These are phyloP conservation scores for Blepharisma stoltei DNA, from an alignment of 73 alveolate genomes.

Conservation along the genomic window DNA sequence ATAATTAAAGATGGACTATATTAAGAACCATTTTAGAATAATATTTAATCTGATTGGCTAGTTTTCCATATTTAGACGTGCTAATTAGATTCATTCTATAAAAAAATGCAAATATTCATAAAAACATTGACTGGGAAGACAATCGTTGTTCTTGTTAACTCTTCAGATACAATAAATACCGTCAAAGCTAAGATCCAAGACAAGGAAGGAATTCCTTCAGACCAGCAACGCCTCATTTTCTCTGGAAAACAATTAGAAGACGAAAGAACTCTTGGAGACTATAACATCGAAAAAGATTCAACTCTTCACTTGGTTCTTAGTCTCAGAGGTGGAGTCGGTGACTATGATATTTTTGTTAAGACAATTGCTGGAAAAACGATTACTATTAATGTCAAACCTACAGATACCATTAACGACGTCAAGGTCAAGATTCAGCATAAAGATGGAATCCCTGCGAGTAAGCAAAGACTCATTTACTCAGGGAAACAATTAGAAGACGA, in stretches of 20 bases:
- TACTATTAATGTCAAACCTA: neutral
- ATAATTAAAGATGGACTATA: too few species aligned
- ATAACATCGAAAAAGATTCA: neutral
- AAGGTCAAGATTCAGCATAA: too few species aligned
- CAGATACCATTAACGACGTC: too few species aligned
- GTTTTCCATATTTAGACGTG: too few species aligned
- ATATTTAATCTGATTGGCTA: too few species aligned
- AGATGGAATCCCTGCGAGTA: slow-evolving; percentile 29
- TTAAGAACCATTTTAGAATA: too few species aligned
- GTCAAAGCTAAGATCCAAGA: slow-evolving; percentile 16
- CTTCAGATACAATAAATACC: neutral
- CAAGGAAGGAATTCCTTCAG: neutral
- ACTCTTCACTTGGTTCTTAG: neutral
- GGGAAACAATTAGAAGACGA: slow-evolving; percentile 36
- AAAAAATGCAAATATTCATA: slow-evolving; percentile 22
- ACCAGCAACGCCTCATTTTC: neutral
- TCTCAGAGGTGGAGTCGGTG: neutral
- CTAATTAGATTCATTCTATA: neutral
- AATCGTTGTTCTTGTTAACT: slow-evolving; percentile 1
- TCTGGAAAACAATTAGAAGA: slow-evolving; percentile 4
- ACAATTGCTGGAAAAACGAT: slow-evolving; percentile 35
- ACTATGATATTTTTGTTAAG: slow-evolving; percentile 13
- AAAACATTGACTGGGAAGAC: slow-evolving; percentile 21
- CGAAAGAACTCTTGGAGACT: neutral
- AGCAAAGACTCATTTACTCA: slow-evolving; percentile 42